Conservation (phyloP, 2,329 filamentous ascomycete species). For the Botrytis hyacinthi region DNA sequence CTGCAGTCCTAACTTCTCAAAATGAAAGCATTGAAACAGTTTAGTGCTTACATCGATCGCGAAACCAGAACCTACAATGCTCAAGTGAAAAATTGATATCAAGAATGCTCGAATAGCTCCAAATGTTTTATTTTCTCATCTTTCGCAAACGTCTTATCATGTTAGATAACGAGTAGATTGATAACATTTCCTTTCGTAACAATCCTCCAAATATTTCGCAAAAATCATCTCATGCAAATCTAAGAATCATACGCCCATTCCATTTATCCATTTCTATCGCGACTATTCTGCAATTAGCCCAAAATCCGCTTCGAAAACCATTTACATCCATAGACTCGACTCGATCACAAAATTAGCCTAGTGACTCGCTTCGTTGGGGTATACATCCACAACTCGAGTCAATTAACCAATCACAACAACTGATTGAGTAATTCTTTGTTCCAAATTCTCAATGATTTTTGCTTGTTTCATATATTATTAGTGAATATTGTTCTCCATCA, state of each 20-base stretch:
- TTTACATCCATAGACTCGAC: too few relatives aligned
- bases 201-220: not conserved
- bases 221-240: not conserved
- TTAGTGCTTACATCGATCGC: not conserved
- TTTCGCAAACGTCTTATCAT: not conserved
- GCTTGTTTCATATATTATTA: too few relatives aligned
- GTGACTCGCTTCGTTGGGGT: not conserved
- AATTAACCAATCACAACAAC: not conserved
- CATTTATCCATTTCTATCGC: not conserved
- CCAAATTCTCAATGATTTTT: not conserved
- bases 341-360: not conserved
- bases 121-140: not conserved
- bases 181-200: not conserved
- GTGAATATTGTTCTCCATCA: too few relatives aligned
- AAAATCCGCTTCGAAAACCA: not conserved
- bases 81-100: not conserved
- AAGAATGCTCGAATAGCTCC: not conserved
- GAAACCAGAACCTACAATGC: not conserved
- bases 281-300: not conserved
- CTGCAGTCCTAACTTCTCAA: not conserved
- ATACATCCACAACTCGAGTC: not conserved
- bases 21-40: not conserved
- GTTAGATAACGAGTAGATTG: not conserved
- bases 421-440: not conserved
- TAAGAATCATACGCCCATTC: not conserved